A percentile compares a stretch with the other conserved stretches of the same genome.
phyloP scores from a whole-genome alignment of 2,329 filamentous ascomycete species.

The Calcarisporium arbuscula region DNA sequence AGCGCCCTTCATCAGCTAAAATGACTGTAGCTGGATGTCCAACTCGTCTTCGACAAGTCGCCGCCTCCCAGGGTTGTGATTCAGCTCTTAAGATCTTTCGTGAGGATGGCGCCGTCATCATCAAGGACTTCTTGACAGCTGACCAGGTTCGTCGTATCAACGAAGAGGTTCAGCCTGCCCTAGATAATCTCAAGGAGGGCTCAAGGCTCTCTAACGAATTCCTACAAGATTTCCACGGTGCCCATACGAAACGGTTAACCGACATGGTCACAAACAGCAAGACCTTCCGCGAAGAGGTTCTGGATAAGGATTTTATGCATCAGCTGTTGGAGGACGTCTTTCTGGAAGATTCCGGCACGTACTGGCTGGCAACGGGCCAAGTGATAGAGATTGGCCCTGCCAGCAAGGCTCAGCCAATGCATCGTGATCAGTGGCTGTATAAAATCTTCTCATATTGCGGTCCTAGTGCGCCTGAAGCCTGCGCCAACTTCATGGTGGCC shows the following conservation, averaged over 20 bases:
- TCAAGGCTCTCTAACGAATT: conserved; percentile 3
- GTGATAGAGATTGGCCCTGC: conserved; percentile 19
- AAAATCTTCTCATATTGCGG: conserved; percentile 8
- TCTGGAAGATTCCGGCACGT: conserved; percentile 17
- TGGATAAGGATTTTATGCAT: conserved; percentile 22
- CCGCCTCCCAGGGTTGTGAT: conserved; percentile 3
- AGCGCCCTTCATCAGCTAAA: too few relatives aligned
- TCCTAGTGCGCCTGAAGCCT: conserved; percentile 8
- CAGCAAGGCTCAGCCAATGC: conserved; percentile 20
- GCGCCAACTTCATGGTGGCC: conserved; percentile 14
- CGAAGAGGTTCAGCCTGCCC: too few relatives aligned
- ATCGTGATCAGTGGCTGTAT: conserved; percentile 15
- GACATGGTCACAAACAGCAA: conserved; percentile 16
- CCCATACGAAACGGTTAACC: conserved; percentile 19
- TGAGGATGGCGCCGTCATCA: too few relatives aligned
- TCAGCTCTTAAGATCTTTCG: conserved; percentile 1
- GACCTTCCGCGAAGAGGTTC: conserved; percentile 19
- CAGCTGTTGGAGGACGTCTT: conserved; percentile 17
- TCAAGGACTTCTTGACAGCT: too few relatives aligned
- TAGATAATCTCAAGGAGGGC: neutral
- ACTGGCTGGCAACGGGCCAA: conserved; percentile 20
- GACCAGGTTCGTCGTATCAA: too few relatives aligned
- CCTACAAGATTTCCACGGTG: conserved; percentile 12
- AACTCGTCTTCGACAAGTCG: conserved; percentile 1
- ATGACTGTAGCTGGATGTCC: neutral